phyloP scores from a whole-genome alignment of 2,329 filamentous ascomycete species.

The Pseudocercospora fuligena region DNA sequence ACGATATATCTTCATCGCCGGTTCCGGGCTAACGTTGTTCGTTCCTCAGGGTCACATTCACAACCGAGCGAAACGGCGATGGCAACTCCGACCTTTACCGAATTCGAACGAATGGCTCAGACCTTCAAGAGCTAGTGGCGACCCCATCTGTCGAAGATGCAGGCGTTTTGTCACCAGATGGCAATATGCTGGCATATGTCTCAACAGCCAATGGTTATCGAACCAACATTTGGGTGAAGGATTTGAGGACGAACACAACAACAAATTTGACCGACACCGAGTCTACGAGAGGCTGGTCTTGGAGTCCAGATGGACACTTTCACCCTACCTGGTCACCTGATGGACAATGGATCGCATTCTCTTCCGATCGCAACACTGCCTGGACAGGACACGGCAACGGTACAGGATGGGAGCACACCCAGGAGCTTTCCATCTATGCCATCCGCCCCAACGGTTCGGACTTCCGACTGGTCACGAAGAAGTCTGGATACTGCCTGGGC shows the following conservation, averaged over 20 bases:
- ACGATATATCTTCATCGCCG: neutral
- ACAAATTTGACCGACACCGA: slow-evolving; percentile 19
- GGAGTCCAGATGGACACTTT: slow-evolving; percentile 15
- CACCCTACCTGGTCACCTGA: slow-evolving; percentile 16
- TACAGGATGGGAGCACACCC: slow-evolving; percentile 24
- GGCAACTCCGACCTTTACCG: slow-evolving; percentile 23
- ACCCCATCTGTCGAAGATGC: slow-evolving; percentile 21
- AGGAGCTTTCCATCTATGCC: slow-evolving; percentile 23
- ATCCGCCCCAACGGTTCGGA: slow-evolving; percentile 23
- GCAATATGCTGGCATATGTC: slow-evolving; percentile 22
- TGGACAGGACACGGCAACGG: slow-evolving; percentile 56
- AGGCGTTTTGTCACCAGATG: slow-evolving; percentile 22
- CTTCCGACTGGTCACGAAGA: slow-evolving; percentile 19
- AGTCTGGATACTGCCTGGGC: slow-evolving; percentile 14
- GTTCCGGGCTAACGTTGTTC: neutral
- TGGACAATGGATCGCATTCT: slow-evolving; percentile 23
- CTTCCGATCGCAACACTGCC: slow-evolving; percentile 41
- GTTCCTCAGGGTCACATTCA: slow-evolving; percentile 16
- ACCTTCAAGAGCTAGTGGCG: slow-evolving; percentile 17
- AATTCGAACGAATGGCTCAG: slow-evolving; percentile 16
- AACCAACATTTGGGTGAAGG: slow-evolving; percentile 23
- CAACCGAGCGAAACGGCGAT: slow-evolving; percentile 20
- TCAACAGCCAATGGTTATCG: slow-evolving; percentile 20
- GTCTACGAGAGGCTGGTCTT: slow-evolving; percentile 1
- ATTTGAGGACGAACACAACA: slow-evolving; percentile 14